Percentiles rank a stretch among this genome's conserved stretches.
Conservation (phyloP, 257 asterid species). For the Penstemon newberryi region DNA sequence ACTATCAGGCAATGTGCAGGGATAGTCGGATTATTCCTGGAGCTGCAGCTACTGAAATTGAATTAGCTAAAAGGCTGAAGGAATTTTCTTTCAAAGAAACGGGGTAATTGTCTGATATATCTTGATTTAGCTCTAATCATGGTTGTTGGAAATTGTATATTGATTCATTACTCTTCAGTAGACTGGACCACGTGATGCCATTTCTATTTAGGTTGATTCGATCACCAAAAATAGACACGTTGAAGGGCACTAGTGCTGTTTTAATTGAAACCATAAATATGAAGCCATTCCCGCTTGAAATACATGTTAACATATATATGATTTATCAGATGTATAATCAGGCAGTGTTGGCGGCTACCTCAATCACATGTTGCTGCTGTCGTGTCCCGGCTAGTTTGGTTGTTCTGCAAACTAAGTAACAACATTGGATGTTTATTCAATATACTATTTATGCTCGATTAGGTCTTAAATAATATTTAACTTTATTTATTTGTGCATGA, state of each 20-base stretch:
- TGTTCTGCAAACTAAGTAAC: not conserved
- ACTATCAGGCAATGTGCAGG: conserved; percentile 91
- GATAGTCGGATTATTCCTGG: conserved; percentile 93
- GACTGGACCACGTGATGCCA: no score
- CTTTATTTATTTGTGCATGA: conserved; percentile 5
- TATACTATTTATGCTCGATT: not conserved
- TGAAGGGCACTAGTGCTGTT: not conserved
- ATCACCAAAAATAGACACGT: not conserved
- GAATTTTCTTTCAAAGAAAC: conserved; percentile 91
- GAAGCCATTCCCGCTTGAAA: no score
- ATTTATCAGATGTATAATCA: no score
- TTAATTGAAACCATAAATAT: no score
- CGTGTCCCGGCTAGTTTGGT: not conserved
- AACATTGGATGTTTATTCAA: not conserved
- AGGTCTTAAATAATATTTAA: not conserved
- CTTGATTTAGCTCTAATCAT: not conserved
- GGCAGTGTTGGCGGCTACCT: no score
- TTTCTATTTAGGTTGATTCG: not conserved
- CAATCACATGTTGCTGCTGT: no score
- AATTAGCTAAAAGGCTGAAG: conserved; percentile 83
- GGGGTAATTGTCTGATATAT: conserved; percentile 54
- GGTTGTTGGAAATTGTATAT: not conserved
- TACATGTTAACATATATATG: no score
- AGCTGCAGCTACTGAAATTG: conserved; percentile 98
- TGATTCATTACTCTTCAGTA: no score